These are phyloP conservation scores for Fusarium sp. DNA, from an alignment of 2,329 filamentous ascomycete species.

Conservation along the genomic window DNA sequence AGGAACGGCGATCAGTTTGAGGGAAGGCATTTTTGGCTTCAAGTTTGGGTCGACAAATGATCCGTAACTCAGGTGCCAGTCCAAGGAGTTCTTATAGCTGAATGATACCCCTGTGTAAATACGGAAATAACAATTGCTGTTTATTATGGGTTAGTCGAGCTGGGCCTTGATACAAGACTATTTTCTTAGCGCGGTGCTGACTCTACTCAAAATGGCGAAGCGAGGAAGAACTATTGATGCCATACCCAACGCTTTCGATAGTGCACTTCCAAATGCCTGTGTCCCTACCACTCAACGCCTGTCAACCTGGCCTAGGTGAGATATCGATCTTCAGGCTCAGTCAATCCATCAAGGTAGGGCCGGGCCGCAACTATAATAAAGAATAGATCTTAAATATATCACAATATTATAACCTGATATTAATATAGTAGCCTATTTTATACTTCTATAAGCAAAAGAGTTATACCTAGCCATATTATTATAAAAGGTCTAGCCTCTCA, in stretches of 20 bases:
- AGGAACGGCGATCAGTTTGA: background rate
- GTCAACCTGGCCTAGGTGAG: background rate
- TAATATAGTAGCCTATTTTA: no score
- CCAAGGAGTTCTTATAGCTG: background rate
- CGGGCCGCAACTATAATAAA: no score
- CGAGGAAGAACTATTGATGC: background rate
- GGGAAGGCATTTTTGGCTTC: background rate
- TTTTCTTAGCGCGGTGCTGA: background rate
- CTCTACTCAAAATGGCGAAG: background rate
- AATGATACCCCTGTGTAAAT: background rate
- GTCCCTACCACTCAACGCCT: background rate
- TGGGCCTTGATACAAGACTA: background rate
- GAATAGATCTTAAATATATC: no score
- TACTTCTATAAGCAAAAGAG: no score
- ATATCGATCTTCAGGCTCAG: no score
- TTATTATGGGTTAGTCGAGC: background rate
- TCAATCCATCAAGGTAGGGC: no score
- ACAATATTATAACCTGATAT: no score
- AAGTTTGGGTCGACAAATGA: background rate
- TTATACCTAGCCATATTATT: no score
- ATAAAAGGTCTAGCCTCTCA: no score
- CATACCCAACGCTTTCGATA: background rate
- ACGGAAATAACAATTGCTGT: background rate
- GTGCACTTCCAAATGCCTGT: background rate
- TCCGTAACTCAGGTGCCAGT: background rate